Base-by-base conservation (phyloP, 805 yeast species). In the Candida railenensis region DNA sequence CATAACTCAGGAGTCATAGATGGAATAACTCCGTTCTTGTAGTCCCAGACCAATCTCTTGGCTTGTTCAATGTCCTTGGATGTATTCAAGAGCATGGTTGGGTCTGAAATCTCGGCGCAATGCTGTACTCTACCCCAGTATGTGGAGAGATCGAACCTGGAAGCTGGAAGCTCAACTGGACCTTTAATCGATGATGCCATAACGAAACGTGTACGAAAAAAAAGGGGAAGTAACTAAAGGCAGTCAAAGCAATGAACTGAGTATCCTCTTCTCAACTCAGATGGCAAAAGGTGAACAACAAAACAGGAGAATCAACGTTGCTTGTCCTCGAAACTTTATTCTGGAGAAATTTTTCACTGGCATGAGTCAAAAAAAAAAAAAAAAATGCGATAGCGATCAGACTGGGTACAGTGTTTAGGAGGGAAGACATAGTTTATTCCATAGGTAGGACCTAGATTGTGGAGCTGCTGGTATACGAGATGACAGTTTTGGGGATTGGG, bases 41-140 rank as follows among this genome's bases (percentile, higher is more conserved):
- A 92, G 48, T 82, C 83, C 66, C 87, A 78, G 37, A 94, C 74
- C 47, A 84, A 62, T 33, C 77, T 55, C 57, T 82, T 86, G 28
- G 98, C 87, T 12, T 66, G 56, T 39, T 75, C 78, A 34, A 94
- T 76, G 50, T 87, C 88, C 2, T 64, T 62, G 7, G 81, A 58
- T 1, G 92, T 81, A 56, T 85, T 88, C 43, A 94, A 71, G 41
- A 94, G 73, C 91, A 88, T 91, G 22, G 87, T 62, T 25, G 99
- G 99, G 61, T 91, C 97, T 1, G 96, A 83, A 44, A 94, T 87
- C 48, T 86, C 95, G 14, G 96, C 88, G 67, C 96, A 89, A 65
- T 95, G 99, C 63, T 83, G 82, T 40, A 94, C 97, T 58, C 99
- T 81, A 14, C 99, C 99, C 85, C 87, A 79, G 66, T 94, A 94